Percentiles rank a stretch among this genome's conserved stretches.
These are phyloP conservation scores for Wickerhamomyces rabaulensis DNA, from an alignment of 805 yeast genomes.

Conservation along the genomic window DNA sequence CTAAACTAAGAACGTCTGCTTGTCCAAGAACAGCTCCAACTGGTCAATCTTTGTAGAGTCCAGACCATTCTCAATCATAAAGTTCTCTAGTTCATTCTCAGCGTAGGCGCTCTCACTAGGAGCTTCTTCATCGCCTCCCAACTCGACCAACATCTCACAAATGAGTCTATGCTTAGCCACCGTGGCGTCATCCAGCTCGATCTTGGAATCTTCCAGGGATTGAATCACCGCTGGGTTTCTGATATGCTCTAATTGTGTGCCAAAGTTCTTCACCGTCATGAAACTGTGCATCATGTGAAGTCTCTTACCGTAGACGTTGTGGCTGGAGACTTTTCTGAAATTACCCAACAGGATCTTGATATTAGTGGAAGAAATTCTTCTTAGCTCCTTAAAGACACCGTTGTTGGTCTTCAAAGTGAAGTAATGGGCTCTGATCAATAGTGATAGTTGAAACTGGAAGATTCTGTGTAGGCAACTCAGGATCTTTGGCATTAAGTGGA, in stretches of 20 bases:
- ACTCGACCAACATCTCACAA: no score
- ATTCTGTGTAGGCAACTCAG: constrained; percentile 8
- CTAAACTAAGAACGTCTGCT: no score
- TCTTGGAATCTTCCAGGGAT: background rate
- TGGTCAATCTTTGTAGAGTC: constrained; percentile 6
- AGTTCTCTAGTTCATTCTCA: constrained; percentile 2
- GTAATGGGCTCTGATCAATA: constrained; percentile 6
- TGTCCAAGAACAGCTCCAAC: background rate
- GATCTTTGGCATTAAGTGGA: constrained; percentile 9
- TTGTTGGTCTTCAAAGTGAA: background rate
- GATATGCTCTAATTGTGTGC: background rate
- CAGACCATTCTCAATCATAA: constrained; percentile 3
- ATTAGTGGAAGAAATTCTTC: no score
- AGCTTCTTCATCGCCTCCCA: no score
- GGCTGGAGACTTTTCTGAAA: constrained; percentile 1
- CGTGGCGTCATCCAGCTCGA: background rate
- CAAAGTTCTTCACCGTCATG: constrained; percentile 6
- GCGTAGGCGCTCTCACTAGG: background rate
- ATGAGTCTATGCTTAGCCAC: no score
- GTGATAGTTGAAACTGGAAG: constrained; percentile 11
- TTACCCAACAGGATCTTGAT: background rate
- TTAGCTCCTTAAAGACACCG: no score
- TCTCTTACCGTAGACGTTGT: constrained; percentile 2
- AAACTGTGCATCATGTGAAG: constrained; percentile 6
- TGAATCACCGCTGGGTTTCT: background rate